Evolutionary conservation across 371 early-diverging fungal species (phyloP).

Genomic region (Dichotomocladium elegans): DNA sequence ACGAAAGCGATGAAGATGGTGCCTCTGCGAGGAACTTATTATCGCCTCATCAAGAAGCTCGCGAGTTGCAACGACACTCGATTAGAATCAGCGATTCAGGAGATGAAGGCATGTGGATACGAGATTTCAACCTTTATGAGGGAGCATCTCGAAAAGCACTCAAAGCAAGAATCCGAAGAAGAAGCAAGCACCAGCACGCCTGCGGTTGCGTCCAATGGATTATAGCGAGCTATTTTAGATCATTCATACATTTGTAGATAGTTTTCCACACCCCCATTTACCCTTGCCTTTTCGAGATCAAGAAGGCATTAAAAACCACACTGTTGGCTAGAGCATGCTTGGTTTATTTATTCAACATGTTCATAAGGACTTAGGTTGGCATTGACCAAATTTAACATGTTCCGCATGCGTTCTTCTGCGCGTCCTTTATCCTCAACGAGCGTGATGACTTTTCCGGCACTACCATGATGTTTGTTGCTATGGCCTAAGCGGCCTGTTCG

Average conservation of each 20-base stretch:
- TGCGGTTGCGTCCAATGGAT: too few relatives aligned
- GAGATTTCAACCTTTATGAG: slow-evolving; percentile 12
- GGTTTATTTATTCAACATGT: slow-evolving; percentile 32
- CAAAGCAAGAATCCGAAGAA: not conserved
- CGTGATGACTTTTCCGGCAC: slow-evolving; percentile 56
- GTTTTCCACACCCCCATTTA: too few relatives aligned
- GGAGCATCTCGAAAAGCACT: slow-evolving; percentile 4
- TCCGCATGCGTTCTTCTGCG: slow-evolving; percentile 28
- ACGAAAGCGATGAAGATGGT: slow-evolving; percentile 60
- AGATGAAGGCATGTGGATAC: slow-evolving; percentile 67
- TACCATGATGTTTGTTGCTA: slow-evolving; percentile 15
- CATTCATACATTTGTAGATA: too few relatives aligned
- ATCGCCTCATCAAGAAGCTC: slow-evolving; percentile 56
- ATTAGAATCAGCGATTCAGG: slow-evolving; percentile 57
- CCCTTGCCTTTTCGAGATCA: not conserved
- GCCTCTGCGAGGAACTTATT: slow-evolving; percentile 58
- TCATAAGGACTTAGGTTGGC: slow-evolving; percentile 25
- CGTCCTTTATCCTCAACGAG: slow-evolving; percentile 47
- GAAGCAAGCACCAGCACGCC: too few relatives aligned
- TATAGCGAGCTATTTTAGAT: too few relatives aligned
- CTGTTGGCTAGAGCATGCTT: not conserved
- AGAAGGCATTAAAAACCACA: not conserved
- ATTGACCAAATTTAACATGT: slow-evolving; percentile 35
- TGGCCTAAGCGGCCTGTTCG: slow-evolving; percentile 69
- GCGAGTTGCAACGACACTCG: slow-evolving; percentile 61